Conservation (phyloP, 2,329 filamentous ascomycete species). For the Huntiella omanensis region DNA sequence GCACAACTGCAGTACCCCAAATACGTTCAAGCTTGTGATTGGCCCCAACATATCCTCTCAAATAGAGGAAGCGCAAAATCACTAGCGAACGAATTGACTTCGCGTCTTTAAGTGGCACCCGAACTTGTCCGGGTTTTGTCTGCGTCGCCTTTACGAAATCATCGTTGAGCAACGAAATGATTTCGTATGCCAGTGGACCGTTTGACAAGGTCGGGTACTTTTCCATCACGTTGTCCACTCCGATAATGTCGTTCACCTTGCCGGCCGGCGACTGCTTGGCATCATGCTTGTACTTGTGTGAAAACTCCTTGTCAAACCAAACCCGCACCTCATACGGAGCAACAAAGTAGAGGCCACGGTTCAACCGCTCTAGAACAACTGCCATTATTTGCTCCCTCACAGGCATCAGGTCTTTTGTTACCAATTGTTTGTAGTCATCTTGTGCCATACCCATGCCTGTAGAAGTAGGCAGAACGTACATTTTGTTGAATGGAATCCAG, state of each 20-base stretch:
- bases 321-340: conserved; percentile 51
- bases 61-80: conserved; percentile 75
- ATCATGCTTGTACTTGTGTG: conserved; percentile 33
- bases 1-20: conserved; percentile 67
- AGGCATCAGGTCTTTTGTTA: conserved; percentile 54
- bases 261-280: conserved; percentile 38
- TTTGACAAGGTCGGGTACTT: conserved; percentile 13
- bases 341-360: conserved; percentile 69
- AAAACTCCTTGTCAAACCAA: conserved; percentile 63
- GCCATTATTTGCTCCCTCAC: conserved; percentile 60
- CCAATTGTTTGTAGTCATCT: conserved; percentile 60
- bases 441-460: conserved; percentile 68
- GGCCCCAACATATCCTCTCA: conserved; percentile 68
- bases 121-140: neutral
- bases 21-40: conserved; percentile 54
- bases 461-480: conserved; percentile 63
- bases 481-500: conserved; percentile 63
- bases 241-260: conserved; percentile 25
- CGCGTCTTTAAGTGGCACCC: conserved; percentile 34
- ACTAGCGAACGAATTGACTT: conserved; percentile 56
- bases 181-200: conserved; percentile 36
- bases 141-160: conserved; percentile 46
- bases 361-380: conserved; percentile 59
- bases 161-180: conserved; percentile 48
- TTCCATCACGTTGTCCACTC: conserved; percentile 13